These are phyloP conservation scores for Calocybe cyanea DNA, from an alignment of 768 basidiomycete species.

Conservation along the genomic window DNA sequence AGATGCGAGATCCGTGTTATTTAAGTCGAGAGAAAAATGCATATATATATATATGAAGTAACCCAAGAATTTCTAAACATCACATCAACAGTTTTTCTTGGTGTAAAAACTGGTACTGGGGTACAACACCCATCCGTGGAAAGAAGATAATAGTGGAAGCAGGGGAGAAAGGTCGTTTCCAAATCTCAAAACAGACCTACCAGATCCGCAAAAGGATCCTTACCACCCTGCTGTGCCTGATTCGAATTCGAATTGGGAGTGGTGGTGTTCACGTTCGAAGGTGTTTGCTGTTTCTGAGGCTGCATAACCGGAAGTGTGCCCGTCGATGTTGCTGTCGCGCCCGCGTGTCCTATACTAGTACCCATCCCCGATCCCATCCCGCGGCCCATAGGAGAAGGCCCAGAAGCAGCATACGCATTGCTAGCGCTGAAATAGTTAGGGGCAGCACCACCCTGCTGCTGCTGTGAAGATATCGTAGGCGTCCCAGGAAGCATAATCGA, in stretches of 20 bases:
- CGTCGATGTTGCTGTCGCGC: constrained; percentile 9
- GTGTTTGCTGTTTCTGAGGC: constrained; percentile 17
- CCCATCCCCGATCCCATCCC: constrained; percentile 19
- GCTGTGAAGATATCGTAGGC: constrained; percentile 14
- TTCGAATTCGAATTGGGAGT: neutral
- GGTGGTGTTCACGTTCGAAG: neutral
- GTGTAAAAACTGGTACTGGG: too few species aligned
- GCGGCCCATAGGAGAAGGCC: constrained; percentile 12
- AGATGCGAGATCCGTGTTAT: too few species aligned
- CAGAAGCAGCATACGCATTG: constrained; percentile 13
- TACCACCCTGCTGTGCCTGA: constrained; percentile 36
- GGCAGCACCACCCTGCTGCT: too few species aligned
- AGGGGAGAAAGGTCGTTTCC: too few species aligned
- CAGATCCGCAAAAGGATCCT: constrained; percentile 85
- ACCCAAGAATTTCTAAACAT: constrained; percentile 2
- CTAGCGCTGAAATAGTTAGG: neutral
- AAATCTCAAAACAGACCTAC: constrained; percentile 60
- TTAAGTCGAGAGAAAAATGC: too few species aligned
- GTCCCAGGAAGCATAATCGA: constrained; percentile 38
- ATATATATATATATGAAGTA: neutral
- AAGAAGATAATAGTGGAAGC: too few species aligned
- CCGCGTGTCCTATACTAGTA: too few species aligned
- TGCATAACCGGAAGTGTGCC: constrained; percentile 7
- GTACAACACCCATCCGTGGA: too few species aligned
- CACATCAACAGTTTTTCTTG: neutral